These are phyloP conservation scores for Macrolepiota albuminosa DNA, from an alignment of 768 basidiomycete genomes.

Conservation along the genomic window DNA sequence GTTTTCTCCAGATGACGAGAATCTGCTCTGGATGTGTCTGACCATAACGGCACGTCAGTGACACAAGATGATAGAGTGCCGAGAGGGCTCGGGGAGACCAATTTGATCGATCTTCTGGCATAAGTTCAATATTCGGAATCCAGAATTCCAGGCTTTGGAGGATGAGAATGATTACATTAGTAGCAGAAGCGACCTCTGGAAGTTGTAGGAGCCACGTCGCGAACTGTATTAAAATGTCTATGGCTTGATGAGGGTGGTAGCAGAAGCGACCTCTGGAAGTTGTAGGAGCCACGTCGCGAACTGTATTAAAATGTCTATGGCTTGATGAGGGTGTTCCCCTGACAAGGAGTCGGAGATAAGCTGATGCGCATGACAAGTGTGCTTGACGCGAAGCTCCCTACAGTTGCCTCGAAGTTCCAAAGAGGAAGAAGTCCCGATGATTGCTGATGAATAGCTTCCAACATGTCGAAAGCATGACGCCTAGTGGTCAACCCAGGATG, in stretches of 20 bases:
- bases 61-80: slow-evolving; percentile 75
- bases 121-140: slow-evolving; percentile 72
- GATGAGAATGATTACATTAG: slow-evolving; percentile 48
- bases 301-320: slow-evolving; percentile 61
- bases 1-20: slow-evolving; percentile 68
- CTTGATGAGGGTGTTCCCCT: slow-evolving; percentile 65
- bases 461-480: slow-evolving; percentile 70
- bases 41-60: slow-evolving; percentile 74
- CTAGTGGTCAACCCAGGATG: slow-evolving; percentile 63
- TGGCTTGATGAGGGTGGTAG: slow-evolving; percentile 56
- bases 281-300: slow-evolving; percentile 70
- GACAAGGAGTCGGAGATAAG: slow-evolving; percentile 76
- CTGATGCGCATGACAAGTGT: slow-evolving; percentile 81
- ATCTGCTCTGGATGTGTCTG: slow-evolving; percentile 78
- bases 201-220: slow-evolving; percentile 69
- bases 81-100: slow-evolving; percentile 56
- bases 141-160: slow-evolving; percentile 82
- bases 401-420: slow-evolving; percentile 67
- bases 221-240: slow-evolving; percentile 63
- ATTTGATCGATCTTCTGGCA: slow-evolving; percentile 50
- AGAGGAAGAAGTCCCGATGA: slow-evolving; percentile 63
- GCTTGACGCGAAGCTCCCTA: slow-evolving; percentile 67
- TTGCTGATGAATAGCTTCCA: slow-evolving; percentile 69
- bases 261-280: slow-evolving; percentile 45
- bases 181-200: slow-evolving; percentile 42